These are phyloP conservation scores for Xylariaceae sp. DNA, from an alignment of 2,329 filamentous ascomycete genomes.

Conservation along the genomic window DNA sequence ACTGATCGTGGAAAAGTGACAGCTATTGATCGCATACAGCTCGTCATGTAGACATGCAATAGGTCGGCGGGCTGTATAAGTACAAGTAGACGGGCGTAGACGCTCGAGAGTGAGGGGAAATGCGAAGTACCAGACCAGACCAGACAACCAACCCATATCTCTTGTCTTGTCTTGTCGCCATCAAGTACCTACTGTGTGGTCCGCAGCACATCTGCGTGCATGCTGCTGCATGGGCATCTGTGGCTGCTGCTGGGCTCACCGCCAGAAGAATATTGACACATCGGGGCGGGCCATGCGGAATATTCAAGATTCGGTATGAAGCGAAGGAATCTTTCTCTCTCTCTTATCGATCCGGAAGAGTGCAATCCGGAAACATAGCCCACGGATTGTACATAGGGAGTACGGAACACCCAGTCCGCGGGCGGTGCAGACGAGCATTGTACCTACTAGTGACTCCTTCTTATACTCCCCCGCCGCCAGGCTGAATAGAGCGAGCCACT, in stretches of 20 bases:
- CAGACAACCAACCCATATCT: not conserved
- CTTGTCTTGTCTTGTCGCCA: not conserved
- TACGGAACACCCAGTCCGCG: not conserved
- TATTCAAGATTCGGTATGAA: too few species aligned
- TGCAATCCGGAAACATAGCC: too few species aligned
- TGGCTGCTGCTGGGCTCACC: slow-evolving; percentile 12
- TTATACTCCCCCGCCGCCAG: not conserved
- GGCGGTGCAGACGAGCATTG: too few species aligned
- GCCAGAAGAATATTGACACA: slow-evolving; percentile 7
- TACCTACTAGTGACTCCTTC: not conserved
- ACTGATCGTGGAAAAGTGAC: too few species aligned
- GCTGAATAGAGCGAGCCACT: slow-evolving; percentile 1
- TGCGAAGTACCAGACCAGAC: not conserved
- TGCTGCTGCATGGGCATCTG: slow-evolving; percentile 4
- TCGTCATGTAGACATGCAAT: too few species aligned
- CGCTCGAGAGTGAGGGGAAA: slow-evolving; percentile 11
- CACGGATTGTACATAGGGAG: not conserved
- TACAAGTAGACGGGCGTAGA: not conserved
- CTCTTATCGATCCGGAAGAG: too few species aligned
- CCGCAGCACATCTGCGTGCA: not conserved
- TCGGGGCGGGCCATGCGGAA: not conserved
- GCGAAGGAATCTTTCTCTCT: too few species aligned
- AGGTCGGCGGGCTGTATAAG: not conserved
- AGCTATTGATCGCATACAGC: too few species aligned
- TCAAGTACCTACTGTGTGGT: not conserved